Percentiles rank a stretch among this genome's conserved stretches.
phyloP scores from a whole-genome alignment of 805 yeast species.

The Sporopachydermia lactativora region DNA sequence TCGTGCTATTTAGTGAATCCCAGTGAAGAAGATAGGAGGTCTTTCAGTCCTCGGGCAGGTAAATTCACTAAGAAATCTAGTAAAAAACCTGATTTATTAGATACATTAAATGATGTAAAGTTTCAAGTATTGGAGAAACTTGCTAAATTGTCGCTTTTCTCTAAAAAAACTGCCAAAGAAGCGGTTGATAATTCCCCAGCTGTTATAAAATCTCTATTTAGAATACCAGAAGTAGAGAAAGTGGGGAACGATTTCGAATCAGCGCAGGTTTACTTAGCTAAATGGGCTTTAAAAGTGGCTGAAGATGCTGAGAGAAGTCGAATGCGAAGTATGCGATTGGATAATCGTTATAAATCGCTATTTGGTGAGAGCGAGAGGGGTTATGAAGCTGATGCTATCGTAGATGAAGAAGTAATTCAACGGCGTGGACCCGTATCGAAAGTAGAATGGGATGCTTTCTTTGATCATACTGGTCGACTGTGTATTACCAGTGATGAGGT shows the following conservation, averaged over 20 bases:
- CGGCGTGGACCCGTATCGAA: conserved; percentile 52
- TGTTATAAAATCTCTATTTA: conserved; percentile 40
- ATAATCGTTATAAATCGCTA: conserved; percentile 17
- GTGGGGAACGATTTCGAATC: conserved; percentile 87
- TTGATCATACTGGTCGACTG: conserved; percentile 67
- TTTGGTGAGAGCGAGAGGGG: conserved; percentile 21
- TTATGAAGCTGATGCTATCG: conserved; percentile 24
- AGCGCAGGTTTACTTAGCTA: conserved; percentile 83
- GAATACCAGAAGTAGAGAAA: conserved; percentile 65
- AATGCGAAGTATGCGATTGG: conserved; percentile 21
- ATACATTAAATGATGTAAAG: conserved; percentile 50
- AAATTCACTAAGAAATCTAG: conserved; percentile 14
- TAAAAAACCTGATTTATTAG: conserved; percentile 21
- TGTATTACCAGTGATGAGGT: conserved; percentile 65
- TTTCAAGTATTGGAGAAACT: conserved; percentile 81
- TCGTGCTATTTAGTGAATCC: conserved; percentile 72
- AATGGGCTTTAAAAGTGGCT: conserved; percentile 92
- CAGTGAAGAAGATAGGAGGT: conserved; percentile 43
- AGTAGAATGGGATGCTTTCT: conserved; percentile 75
- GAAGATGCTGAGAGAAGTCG: conserved; percentile 65
- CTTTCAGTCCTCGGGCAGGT: conserved; percentile 36
- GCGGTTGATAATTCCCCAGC: conserved; percentile 46
- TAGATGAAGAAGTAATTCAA: conserved; percentile 43
- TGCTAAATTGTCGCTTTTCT: conserved; percentile 57
- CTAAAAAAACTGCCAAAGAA: conserved; percentile 49